phyloP scores from a whole-genome alignment of 116 monocot genomes.

The Trichopus zeylanicus region DNA sequence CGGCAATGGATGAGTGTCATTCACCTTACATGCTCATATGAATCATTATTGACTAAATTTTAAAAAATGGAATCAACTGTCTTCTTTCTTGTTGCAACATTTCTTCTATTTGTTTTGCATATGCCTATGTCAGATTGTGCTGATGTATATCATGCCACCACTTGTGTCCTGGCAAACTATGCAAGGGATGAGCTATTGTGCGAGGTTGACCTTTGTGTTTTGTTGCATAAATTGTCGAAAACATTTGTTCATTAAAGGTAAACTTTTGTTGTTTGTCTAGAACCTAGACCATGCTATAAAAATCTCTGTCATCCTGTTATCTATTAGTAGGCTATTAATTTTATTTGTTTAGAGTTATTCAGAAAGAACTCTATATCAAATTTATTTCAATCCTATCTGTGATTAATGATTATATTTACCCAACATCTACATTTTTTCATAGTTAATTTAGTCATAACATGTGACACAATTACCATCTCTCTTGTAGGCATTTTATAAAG shows the following conservation, averaged over 20 bases:
- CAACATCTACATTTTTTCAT: not conserved
- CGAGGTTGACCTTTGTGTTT: not conserved
- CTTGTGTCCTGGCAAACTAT: too few species aligned
- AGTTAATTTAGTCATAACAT: not conserved
- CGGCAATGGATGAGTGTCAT: too few species aligned
- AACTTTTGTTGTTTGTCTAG: too few species aligned
- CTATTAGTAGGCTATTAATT: too few species aligned
- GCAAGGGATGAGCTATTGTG: not conserved
- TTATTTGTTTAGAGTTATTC: too few species aligned
- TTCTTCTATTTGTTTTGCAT: not conserved
- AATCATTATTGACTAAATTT: too few species aligned
- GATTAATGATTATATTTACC: not conserved
- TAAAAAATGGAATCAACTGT: too few species aligned
- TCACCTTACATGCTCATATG: too few species aligned
- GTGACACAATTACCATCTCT: not conserved
- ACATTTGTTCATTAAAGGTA: not conserved
- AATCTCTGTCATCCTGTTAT: too few species aligned
- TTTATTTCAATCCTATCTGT: too few species aligned
- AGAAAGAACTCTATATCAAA: too few species aligned
- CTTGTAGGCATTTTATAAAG: constrained; percentile 68
- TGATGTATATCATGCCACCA: not conserved
- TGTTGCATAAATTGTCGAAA: not conserved
- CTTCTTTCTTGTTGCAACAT: not conserved
- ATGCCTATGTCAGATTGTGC: not conserved
- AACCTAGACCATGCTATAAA: too few species aligned